Evolutionary conservation across 106 monocot genomes (phyloP).

Genomic region (Alisma plantagoaquatica): DNA sequence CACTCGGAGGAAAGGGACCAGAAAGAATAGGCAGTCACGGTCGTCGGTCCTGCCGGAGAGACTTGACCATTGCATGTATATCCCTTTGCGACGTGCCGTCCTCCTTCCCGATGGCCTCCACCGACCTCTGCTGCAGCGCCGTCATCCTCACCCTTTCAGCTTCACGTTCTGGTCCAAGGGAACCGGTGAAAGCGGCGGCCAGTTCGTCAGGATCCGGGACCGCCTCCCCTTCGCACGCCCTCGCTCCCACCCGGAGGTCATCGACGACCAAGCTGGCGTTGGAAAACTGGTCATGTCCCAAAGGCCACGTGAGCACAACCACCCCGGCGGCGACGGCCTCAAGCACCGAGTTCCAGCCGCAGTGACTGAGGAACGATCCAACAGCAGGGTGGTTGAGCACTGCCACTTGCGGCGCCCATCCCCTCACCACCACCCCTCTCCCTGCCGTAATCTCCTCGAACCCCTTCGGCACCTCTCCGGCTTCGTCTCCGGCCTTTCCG

Average conservation of each 20-base stretch:
- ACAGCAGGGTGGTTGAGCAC: slow-evolving; percentile 34
- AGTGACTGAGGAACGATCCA: slow-evolving; percentile 62
- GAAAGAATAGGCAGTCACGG: no score
- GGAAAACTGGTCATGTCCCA: slow-evolving; percentile 50
- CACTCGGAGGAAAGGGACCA: no score
- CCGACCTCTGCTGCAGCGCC: slow-evolving; percentile 13
- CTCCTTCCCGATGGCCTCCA: no score
- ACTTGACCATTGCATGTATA: no score
- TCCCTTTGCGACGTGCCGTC: no score
- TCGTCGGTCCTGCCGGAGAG: no score
- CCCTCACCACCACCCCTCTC: slow-evolving; percentile 38
- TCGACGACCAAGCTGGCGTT: slow-evolving; percentile 40
- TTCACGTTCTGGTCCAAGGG: neutral
- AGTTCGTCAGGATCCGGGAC: slow-evolving; percentile 22
- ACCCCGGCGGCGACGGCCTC: slow-evolving; percentile 44
- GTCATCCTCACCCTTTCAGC: neutral
- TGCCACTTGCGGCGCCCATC: no score
- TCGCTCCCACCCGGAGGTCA: slow-evolving; percentile 34
- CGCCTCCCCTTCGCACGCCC: neutral
- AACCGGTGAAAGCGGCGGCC: slow-evolving; percentile 11
- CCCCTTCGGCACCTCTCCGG: slow-evolving; percentile 29
- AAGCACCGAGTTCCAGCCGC: slow-evolving; percentile 70
- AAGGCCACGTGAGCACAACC: slow-evolving; percentile 47
- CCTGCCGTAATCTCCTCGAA: slow-evolving; percentile 22
- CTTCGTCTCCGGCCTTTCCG: slow-evolving; percentile 32